Percentiles rank a stretch among this genome's conserved stretches.
Conservation (phyloP, 345 rosid genomes). For the Murraya koenigii region DNA sequence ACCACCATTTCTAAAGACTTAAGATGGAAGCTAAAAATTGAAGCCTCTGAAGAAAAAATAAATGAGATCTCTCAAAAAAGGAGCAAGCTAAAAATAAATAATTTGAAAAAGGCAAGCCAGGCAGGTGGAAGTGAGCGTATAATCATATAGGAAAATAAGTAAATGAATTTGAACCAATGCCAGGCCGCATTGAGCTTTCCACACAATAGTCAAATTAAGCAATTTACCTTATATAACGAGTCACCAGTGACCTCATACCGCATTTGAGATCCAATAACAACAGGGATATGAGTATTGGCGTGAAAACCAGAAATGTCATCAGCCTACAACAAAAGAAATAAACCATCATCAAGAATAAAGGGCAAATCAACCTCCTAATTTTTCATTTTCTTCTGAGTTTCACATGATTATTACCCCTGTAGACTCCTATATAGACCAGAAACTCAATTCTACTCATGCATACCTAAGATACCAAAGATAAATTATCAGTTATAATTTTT, state of each 20-base stretch:
- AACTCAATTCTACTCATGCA: neutral
- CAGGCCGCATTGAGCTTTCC: too few species aligned
- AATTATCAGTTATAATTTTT: neutral
- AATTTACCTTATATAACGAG: conserved; percentile 70
- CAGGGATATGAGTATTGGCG: conserved; percentile 86
- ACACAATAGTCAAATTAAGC: conserved; percentile 4
- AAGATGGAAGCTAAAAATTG: neutral
- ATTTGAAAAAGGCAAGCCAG: neutral
- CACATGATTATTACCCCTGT: neutral
- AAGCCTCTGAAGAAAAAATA: neutral
- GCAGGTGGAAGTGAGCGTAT: neutral
- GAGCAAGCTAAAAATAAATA: neutral
- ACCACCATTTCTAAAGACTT: neutral
- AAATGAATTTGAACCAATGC: neutral
- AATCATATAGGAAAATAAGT: neutral
- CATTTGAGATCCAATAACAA: conserved; percentile 88
- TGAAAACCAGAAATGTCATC: conserved; percentile 88
- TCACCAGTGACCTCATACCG: conserved; percentile 94
- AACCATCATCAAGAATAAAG: neutral
- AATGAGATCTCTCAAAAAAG: too few species aligned
- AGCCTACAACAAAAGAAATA: conserved; percentile 48
- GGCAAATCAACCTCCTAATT: neutral
- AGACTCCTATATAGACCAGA: neutral
- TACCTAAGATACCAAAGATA: neutral
- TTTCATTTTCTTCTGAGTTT: neutral